Evolutionary conservation across 139 green algal genomes (phyloP), one percentile per base, ranked within the genome.

Genomic region (Micractinium conductrix): DNA sequence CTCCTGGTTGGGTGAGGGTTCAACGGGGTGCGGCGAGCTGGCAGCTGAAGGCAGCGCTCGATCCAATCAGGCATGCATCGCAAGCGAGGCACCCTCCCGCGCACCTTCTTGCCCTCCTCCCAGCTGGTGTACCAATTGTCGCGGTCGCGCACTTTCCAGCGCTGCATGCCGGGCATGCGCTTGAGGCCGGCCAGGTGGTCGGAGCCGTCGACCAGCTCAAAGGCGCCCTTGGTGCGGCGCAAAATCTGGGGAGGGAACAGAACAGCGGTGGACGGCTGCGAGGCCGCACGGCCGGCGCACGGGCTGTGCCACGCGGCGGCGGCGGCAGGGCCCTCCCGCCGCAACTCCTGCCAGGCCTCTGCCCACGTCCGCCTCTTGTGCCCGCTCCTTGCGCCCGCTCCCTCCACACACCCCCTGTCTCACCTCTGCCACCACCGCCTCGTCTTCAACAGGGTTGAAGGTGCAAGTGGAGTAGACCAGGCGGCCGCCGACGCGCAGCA

Each of bases 381-480:
- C n/a, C n/a, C n/a, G n/a, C n/a, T n/a, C n/a, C n/a, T n/a, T n/a
- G n/a, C n/a, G n/a, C n/a, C n/a, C n/a, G n/a, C n/a, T n/a, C n/a
- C n/a, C n/a, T n/a, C n/a, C n/a, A n/a, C n/a, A n/a, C n/a, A n/a
- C n/a, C n/a, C n/a, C n/a, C n/a, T n/a, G n/a, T n/a, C 95, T 78
- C 68, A 98, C 79, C 90, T 97, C 95, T 6, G 97, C 97, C 71
- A 99, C 96, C 33, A 99, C 97, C 35, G 97, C 97, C 92, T 99
- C 97, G 83, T 99, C 92, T 91, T 99, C 97, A 10, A 99, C 89
- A 4, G 97, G 97, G 91, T 99, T 99, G 89, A 99, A 95, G 2
- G 96, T 97, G 92, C 97, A 99, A 33, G 97, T 99, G 80, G 94
- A 98, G 93, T 99, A 99, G 42, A 99, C 96, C 90, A 99, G 91